These are phyloP conservation scores for Telopea speciosissima DNA, from an alignment of 177 flowering plant genomes.

Conservation along the genomic window DNA sequence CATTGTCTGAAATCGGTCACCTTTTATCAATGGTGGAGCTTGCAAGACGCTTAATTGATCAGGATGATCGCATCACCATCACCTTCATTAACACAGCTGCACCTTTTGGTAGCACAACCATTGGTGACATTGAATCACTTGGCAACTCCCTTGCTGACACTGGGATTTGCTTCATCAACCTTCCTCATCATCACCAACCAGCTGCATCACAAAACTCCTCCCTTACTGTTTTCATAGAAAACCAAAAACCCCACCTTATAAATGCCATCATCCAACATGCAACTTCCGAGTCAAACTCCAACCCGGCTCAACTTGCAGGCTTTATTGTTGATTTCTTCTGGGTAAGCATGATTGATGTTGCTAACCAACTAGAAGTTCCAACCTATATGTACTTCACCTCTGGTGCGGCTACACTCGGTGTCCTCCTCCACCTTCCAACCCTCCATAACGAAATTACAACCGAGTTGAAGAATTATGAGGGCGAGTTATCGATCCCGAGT, in stretches of 20 bases:
- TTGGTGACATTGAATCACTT: constrained; percentile 8
- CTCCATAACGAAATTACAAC: constrained; percentile 3
- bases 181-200: constrained; percentile 16
- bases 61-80: constrained; percentile 50
- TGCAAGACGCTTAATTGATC: too few relatives aligned
- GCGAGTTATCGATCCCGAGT: constrained; percentile 17
- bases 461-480: constrained; percentile 9
- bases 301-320: constrained; percentile 11
- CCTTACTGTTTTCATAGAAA: not conserved
- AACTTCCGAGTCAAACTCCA: not conserved
- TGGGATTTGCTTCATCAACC: constrained; percentile 13
- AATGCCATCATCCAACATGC: constrained; percentile 7
- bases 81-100: constrained; percentile 17
- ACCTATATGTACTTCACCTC: constrained; percentile 25
- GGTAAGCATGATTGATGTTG: constrained; percentile 24
- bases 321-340: constrained; percentile 30
- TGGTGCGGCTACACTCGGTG: constrained; percentile 15
- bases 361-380: constrained; percentile 27
- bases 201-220: not conserved
- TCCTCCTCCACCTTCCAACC: constrained; percentile 18
- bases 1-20: too few relatives aligned
- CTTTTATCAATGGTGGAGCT: too few relatives aligned
- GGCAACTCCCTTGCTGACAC: not conserved
- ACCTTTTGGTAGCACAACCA: too few relatives aligned
- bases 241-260: constrained; percentile 15